A percentile compares a stretch with the other conserved stretches of the same genome.
Conservation (phyloP, 2,329 filamentous ascomycete species). For the Ophiosphaerella korrae region DNA sequence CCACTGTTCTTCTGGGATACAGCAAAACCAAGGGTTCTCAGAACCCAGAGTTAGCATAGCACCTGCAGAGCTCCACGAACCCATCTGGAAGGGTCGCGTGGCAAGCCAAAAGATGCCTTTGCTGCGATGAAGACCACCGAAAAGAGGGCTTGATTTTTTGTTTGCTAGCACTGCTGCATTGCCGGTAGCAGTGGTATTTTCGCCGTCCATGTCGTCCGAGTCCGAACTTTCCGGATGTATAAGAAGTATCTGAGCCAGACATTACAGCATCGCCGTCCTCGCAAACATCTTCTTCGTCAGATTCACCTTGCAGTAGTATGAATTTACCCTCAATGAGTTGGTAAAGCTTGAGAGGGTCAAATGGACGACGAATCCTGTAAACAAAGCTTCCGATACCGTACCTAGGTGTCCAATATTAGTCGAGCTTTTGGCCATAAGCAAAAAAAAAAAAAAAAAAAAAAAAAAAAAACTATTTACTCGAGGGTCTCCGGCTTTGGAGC, state of each 20-base stretch:
- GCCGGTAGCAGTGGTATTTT: constrained; percentile 39
- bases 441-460: too few species aligned
- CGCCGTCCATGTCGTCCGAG: constrained; percentile 43
- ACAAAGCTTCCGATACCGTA: constrained; percentile 75
- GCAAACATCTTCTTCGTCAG: constrained; percentile 39
- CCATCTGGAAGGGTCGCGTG: constrained; percentile 60
- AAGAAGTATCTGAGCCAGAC: constrained; percentile 24
- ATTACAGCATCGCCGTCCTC: constrained; percentile 27
- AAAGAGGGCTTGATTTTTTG: constrained; percentile 60
- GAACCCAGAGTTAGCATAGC: constrained; percentile 67
- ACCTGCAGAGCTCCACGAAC: constrained; percentile 68
- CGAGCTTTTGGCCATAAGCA: too few species aligned
- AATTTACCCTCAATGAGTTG: constrained; percentile 51
- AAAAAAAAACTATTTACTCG: too few species aligned
- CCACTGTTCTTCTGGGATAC: constrained; percentile 59
- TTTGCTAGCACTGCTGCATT: constrained; percentile 56
- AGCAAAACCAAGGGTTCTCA: constrained; percentile 65
- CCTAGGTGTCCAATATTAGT: constrained; percentile 25
- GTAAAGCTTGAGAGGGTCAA: constrained; percentile 50
- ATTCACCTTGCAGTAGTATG: constrained; percentile 49
- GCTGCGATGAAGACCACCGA: constrained; percentile 64
- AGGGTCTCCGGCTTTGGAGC: constrained; percentile 73
- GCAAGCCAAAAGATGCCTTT: constrained; percentile 68
- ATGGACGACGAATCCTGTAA: constrained; percentile 61
- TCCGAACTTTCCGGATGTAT: constrained; percentile 22